Conservation (phyloP, 2,329 filamentous ascomycete genomes). For the Triangularia setosa region DNA sequence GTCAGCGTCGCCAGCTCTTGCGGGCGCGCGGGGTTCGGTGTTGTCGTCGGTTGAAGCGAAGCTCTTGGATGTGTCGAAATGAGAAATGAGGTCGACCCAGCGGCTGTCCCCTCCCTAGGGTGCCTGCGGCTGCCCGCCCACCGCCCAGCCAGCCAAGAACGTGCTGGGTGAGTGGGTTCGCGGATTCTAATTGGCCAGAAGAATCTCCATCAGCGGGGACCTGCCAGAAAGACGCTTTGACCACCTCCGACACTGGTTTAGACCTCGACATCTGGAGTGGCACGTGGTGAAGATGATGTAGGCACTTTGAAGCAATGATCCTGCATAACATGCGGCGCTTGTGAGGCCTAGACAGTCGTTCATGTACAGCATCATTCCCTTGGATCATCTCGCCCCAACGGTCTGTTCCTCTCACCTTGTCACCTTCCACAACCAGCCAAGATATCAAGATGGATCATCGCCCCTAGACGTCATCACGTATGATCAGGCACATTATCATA, state of each 20-base stretch:
- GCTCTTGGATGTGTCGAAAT: constrained; percentile 15
- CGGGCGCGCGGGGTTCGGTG: constrained; percentile 2
- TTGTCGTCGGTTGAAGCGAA: constrained; percentile 7
- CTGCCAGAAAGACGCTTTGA: constrained; percentile 3
- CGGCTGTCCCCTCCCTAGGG: neutral
- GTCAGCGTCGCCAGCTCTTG: constrained; percentile 1
- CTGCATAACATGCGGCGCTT: neutral
- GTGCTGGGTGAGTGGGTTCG: neutral
- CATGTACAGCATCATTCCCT: neutral
- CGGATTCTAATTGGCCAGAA: neutral
- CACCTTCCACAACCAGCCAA: neutral
- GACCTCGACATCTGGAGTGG: neutral
- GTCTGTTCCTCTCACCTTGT: neutral
- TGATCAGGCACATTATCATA: neutral
- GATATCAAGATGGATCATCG: neutral
- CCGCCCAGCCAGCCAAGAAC: neutral
- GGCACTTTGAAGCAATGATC: neutral
- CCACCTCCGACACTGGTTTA: neutral
- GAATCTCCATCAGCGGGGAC: neutral
- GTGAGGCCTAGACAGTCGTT: neutral
- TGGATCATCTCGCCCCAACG: neutral
- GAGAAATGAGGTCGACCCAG: constrained; percentile 13
- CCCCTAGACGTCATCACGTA: neutral
- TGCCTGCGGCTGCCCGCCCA: neutral
- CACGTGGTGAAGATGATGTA: neutral